These are phyloP conservation scores for Marasmius oreades DNA, from an alignment of 1,284 basidiomycete genomes.

Conservation along the genomic window DNA sequence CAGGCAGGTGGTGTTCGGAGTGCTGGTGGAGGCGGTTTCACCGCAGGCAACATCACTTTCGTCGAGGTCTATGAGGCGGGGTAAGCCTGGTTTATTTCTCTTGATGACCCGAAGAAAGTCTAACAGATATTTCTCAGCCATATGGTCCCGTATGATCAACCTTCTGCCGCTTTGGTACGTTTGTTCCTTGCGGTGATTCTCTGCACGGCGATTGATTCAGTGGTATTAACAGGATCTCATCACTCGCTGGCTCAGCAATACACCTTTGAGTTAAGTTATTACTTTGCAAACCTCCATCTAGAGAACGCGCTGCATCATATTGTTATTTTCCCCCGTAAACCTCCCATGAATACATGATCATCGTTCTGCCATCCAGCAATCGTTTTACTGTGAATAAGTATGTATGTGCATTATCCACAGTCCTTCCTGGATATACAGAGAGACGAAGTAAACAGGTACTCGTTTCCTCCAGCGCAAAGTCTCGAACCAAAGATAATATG, in stretches of 20 bases:
- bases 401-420: not conserved
- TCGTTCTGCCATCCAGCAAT: too few relatives aligned
- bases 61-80: slow-evolving; percentile 23
- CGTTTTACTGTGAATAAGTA: too few relatives aligned
- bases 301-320: too few relatives aligned
- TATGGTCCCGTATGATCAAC: slow-evolving; percentile 85
- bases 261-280: slow-evolving; percentile 23
- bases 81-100: slow-evolving; percentile 21
- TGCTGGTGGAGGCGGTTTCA: slow-evolving; percentile 33
- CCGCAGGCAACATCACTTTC: slow-evolving; percentile 33
- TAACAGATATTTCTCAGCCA: slow-evolving; percentile 46
- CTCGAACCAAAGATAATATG: too few relatives aligned
- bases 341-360: too few relatives aligned
- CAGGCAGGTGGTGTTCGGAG: slow-evolving; percentile 23
- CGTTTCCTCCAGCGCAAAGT: too few relatives aligned
- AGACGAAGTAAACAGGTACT: not conserved
- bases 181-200: too few relatives aligned
- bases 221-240: slow-evolving; percentile 27
- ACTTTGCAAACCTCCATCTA: too few relatives aligned
- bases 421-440: not conserved
- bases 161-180: slow-evolving; percentile 69
- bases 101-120: slow-evolving; percentile 1
- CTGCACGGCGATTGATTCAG: not conserved
- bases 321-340: too few relatives aligned
- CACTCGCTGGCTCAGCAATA: slow-evolving; percentile 30